Conservation (phyloP, 148 eudicot genomes). For the Diospyros lotus region DNA sequence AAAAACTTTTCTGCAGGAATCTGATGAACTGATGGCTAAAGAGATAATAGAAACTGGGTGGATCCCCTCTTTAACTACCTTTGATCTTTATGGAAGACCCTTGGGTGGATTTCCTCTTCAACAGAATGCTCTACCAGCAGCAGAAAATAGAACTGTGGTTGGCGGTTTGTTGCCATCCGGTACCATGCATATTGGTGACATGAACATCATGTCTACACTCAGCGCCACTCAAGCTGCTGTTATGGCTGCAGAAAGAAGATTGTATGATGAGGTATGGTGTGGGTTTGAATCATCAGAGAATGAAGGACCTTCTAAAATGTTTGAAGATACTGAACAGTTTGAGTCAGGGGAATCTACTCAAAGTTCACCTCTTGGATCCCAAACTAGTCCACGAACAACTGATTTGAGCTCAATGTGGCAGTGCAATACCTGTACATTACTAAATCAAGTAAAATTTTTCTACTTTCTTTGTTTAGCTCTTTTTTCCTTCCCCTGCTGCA, state of each 20-base stretch:
- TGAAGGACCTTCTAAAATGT: slow-evolving; percentile 21
- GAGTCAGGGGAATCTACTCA: slow-evolving; percentile 6
- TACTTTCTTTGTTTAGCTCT: neutral
- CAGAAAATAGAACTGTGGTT: slow-evolving; percentile 31
- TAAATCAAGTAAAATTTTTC: slow-evolving; percentile 55
- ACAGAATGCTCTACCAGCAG: slow-evolving; percentile 45
- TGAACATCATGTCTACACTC: slow-evolving; percentile 38
- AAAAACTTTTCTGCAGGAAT: slow-evolving; percentile 31
- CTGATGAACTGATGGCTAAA: slow-evolving; percentile 41
- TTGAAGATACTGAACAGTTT: neutral
- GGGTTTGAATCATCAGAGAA: slow-evolving; percentile 27
- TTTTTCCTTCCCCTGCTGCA: neutral
- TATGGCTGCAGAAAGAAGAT: slow-evolving; percentile 61
- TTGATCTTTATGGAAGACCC: slow-evolving; percentile 49
- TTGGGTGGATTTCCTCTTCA: slow-evolving; percentile 48
- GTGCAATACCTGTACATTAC: slow-evolving; percentile 63
- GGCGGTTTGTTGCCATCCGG: slow-evolving; percentile 39
- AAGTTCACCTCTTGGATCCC: slow-evolving; percentile 18
- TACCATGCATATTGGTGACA: slow-evolving; percentile 50
- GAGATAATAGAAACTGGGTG: slow-evolving; percentile 45
- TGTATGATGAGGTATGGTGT: slow-evolving; percentile 52
- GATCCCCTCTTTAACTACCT: slow-evolving; percentile 15
- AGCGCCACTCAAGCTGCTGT: slow-evolving; percentile 60
- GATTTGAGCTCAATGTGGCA: slow-evolving; percentile 48
- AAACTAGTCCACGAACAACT: slow-evolving; percentile 7